Evolutionary conservation across 148 eudicot genomes (phyloP), one percentile per base, ranked within the genome.

Genomic region (Bassia scoparia): DNA sequence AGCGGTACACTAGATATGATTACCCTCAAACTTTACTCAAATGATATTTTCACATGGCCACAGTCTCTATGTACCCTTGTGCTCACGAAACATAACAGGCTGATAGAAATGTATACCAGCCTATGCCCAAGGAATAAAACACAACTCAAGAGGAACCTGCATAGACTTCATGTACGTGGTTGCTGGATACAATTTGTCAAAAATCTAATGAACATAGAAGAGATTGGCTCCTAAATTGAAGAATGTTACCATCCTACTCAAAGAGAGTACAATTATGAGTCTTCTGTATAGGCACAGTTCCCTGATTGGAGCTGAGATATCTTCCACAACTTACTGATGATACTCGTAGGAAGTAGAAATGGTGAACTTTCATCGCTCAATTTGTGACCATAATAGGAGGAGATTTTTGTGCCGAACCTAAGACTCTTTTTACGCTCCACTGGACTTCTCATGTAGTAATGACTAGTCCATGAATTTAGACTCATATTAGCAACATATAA

Each of bases 331-430:
- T 7, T 91, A 96, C 70, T 83, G 96, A 64, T n/a, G n/a, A n/a
- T n/a, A n/a, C n/a, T n/a, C n/a, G 92, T 88, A 26, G n/a, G n/a
- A n/a, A n/a, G n/a, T n/a, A 89, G 81, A 56, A 96, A 92, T 63
- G 99, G 99, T 46, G 99, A 96, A 72, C 89, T 96, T 59, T 96
- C n/a, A 96, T 67, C 96, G 99, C 54, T 96, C 92, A 79, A 85
- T 96, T 43, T 97, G 96, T 41, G 97, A 96, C 85, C n/a, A n/a
- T n/a, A n/a, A 89, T 76, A 59, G 79, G 88, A 76, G 99, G 99
- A n/a, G 27, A 85, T 87, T 41, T 96, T 96, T 73, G 97, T 92
- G 71, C 99, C 92, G 97, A 97, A n/a, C n/a, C n/a, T n/a, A 92
- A 74, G 35, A 58, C 20, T 61, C 44, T 75, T 23, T 58, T 49